Evolutionary conservation across 768 basidiomycete genomes (phyloP).

Genomic region (Mycena leptocephala): DNA sequence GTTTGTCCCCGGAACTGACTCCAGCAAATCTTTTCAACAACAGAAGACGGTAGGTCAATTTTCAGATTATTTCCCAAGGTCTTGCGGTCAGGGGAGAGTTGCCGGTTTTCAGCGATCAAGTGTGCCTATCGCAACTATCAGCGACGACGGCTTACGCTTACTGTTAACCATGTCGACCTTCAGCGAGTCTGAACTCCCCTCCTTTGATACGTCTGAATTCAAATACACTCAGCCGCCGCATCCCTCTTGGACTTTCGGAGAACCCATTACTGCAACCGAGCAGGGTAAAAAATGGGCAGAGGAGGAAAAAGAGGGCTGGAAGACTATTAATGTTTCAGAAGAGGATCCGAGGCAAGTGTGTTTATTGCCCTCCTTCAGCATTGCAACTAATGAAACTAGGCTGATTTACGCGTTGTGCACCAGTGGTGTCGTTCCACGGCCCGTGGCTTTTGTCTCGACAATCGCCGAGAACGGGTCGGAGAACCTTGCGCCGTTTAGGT

Average conservation of each 20-base stretch:
- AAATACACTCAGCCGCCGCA: conserved; percentile 54
- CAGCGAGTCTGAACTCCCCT: conserved; percentile 6
- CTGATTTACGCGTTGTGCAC: conserved; percentile 64
- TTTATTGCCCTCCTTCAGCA: not conserved
- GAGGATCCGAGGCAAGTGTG: conserved; percentile 52
- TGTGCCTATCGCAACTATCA: not conserved
- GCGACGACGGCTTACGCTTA: too few species aligned
- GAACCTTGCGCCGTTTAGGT: conserved; percentile 78
- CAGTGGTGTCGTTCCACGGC: conserved; percentile 75
- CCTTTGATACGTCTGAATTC: conserved; percentile 42
- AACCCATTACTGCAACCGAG: conserved; percentile 49
- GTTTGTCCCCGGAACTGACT: not conserved
- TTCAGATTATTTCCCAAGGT: not conserved
- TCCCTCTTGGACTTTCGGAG: conserved; percentile 57
- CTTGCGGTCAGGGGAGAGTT: not conserved
- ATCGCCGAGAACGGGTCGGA: conserved; percentile 64
- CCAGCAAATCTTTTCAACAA: not conserved
- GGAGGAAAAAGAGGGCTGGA: conserved; percentile 60
- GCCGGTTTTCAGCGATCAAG: not conserved
- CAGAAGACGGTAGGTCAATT: not conserved
- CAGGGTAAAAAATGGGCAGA: conserved; percentile 61
- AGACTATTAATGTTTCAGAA: conserved; percentile 51
- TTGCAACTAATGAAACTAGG: conserved; percentile 34
- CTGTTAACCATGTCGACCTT: conserved; percentile 8
- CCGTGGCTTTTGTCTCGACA: conserved; percentile 81